Conservation (phyloP, 1,284 basidiomycete genomes). For the Puccinia polysora region DNA sequence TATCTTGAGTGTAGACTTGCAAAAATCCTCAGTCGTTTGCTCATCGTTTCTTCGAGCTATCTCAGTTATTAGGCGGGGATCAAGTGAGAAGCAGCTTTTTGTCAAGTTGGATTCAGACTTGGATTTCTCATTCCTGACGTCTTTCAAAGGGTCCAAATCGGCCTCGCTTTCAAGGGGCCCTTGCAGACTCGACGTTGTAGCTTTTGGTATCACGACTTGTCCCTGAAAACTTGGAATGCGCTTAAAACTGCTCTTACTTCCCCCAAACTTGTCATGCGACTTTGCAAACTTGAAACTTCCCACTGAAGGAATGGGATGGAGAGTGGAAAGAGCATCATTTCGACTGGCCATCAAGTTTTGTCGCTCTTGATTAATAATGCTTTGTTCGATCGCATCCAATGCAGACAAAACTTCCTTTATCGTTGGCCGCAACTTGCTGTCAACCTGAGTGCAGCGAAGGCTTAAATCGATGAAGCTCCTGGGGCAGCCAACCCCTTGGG, state of each 20-base stretch:
- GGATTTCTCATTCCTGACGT: no score
- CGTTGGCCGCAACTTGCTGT: constrained; percentile 67
- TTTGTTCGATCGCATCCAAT: constrained; percentile 73
- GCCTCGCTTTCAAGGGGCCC: no score
- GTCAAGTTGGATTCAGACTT: constrained; percentile 3
- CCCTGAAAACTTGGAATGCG: constrained; percentile 37
- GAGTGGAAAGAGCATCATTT: neutral
- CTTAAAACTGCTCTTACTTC: constrained; percentile 14
- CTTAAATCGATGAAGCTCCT: constrained; percentile 69
- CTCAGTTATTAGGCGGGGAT: constrained; percentile 1
- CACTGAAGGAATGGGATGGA: constrained; percentile 2
- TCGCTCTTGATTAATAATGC: constrained; percentile 65
- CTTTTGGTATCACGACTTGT: constrained; percentile 22
- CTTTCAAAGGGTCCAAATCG: no score
- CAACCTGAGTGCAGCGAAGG: constrained; percentile 69
- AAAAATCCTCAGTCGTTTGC: neutral
- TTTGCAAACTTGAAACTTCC: constrained; percentile 34
- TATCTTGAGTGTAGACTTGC: constrained; percentile 10
- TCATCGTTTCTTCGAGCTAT: neutral
- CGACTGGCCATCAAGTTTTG: neutral
- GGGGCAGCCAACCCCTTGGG: constrained; percentile 73
- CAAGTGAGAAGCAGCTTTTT: neutral
- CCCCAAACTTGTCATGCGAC: neutral
- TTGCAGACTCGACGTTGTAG: neutral
- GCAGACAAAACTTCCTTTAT: constrained; percentile 71